Evolutionary conservation across 371 early-diverging fungal species (phyloP), one percentile per base, ranked within the genome.

Genomic region (Mucor irregularis): DNA sequence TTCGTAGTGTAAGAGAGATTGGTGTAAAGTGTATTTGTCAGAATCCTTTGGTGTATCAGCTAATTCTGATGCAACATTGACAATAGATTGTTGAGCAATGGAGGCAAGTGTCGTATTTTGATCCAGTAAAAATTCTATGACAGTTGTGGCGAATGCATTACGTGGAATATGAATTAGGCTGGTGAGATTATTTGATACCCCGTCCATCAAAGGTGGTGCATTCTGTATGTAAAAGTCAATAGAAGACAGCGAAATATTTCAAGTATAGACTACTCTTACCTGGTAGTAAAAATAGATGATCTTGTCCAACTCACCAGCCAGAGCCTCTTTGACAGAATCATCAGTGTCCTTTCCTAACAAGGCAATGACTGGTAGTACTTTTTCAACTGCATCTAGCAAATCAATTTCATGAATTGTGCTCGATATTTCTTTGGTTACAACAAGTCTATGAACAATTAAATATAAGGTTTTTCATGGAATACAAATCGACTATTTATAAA

Each of bases 101-200:
- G 79, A 71, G 2, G 82, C 80, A 4, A 81, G 61, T 4, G 56
- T 69, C 2, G 82, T 72, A 37, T 78, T 76, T 49, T 80, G 82
- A 46, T 80, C 82, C 39, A 83, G 43, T n/a, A 83, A 52, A 17
- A 81, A 62, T 14, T 76, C 73, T 48, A 80, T 65, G 39, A 83
- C 64, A 11, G 79, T 50, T 14, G 68, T 61, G 1, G 73, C 62
- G 54, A 80, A 80, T 10, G 49, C 40, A n/a, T 68, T 52, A 24
- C 25, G 31, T 14, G 77, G 75, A 10, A 76, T 64, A 46, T 71
- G 69, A 25, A n/a, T n/a, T n/a, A n/a, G 53, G 34, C 16, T 62
- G 56, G 6, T 67, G 58, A 19, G 25, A n/a, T 37, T 17, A 21
- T 62, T 21, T 13, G 13, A n/a, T 5, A 37, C 24, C 14, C 8